Percentiles rank a stretch among this genome's conserved stretches.
Conservation (phyloP, 495 filamentous ascomycete species). For the Lasiosphaeria miniovina region DNA sequence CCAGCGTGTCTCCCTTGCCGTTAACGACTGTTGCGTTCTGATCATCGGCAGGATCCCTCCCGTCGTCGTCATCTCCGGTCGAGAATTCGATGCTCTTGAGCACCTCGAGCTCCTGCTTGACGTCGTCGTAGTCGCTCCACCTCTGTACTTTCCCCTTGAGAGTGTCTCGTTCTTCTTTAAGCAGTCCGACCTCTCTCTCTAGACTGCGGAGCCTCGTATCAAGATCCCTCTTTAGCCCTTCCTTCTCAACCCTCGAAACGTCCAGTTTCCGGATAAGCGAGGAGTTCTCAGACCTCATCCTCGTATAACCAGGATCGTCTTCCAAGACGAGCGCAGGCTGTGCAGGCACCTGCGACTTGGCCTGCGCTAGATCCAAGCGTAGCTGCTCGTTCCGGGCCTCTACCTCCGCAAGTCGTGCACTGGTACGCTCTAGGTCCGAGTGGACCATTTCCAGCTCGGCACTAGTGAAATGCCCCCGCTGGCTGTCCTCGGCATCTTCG, state of each 20-base stretch:
- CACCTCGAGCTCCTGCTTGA: constrained; percentile 92
- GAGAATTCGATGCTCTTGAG: constrained; percentile 97
- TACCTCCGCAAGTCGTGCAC: constrained; percentile 79
- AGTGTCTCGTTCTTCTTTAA: constrained; percentile 66
- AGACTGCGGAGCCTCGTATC: constrained; percentile 68
- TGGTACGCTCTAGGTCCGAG: constrained; percentile 88
- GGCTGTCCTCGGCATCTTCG: constrained; percentile 56
- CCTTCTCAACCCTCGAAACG: constrained; percentile 73
- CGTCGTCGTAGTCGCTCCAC: constrained; percentile 92
- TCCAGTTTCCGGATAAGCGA: constrained; percentile 85
- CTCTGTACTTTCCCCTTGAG: constrained; percentile 78
- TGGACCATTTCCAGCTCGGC: constrained; percentile 92
- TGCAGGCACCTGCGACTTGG: constrained; percentile 68
- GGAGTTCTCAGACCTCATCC: constrained; percentile 87
- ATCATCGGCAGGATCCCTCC: constrained; percentile 32
- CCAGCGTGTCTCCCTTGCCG: constrained; percentile 74
- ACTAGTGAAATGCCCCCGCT: constrained; percentile 64
- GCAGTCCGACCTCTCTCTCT: constrained; percentile 66
- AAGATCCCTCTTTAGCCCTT: constrained; percentile 67
- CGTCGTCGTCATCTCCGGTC: constrained; percentile 79
- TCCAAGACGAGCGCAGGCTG: constrained; percentile 59
- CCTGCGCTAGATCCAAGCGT: constrained; percentile 82
- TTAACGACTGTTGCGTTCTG: constrained; percentile 51
- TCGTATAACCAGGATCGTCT: constrained; percentile 83
- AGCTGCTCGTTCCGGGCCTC: constrained; percentile 94